Evolutionary conservation across 768 basidiomycete species (phyloP).

Genomic region (Phanerochaete carnosa): DNA sequence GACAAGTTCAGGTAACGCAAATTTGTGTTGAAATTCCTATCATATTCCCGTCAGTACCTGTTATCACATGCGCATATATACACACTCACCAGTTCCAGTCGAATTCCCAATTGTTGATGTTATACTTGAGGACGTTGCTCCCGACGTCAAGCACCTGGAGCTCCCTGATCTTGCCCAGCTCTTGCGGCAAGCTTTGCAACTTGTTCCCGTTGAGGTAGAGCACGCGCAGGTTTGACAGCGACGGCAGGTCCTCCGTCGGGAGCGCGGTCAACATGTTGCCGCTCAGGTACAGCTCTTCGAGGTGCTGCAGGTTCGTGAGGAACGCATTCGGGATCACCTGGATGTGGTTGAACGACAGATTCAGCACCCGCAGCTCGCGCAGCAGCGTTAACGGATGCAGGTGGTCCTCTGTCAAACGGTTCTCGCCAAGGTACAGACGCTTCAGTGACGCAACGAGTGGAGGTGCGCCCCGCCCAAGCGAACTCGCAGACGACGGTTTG

Average conservation of each 20-base stretch:
- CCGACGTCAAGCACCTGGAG: conserved; percentile 88
- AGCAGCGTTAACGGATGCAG: conserved; percentile 74
- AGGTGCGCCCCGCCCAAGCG: conserved; percentile 31
- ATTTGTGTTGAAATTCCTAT: conserved; percentile 94
- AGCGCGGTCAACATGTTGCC: conserved; percentile 92
- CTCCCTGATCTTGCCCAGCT: conserved; percentile 77
- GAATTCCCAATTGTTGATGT: conserved; percentile 97
- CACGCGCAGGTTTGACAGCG: conserved; percentile 61
- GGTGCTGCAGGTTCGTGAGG: conserved; percentile 61
- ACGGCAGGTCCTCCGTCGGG: conserved; percentile 84
- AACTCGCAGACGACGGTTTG: conserved; percentile 39
- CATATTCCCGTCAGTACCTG: not conserved
- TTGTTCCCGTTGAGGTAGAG: conserved; percentile 93
- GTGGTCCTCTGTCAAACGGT: conserved; percentile 76
- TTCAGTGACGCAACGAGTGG: conserved; percentile 72
- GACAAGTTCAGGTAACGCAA: conserved; percentile 94
- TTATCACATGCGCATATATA: not conserved
- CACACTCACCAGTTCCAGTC: conserved; percentile 94
- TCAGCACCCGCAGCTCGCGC: conserved; percentile 76
- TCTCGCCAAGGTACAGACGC: conserved; percentile 86
- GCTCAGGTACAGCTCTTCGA: conserved; percentile 89
- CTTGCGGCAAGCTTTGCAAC: conserved; percentile 88
- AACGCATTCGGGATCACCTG: conserved; percentile 81
- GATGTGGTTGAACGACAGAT: conserved; percentile 93
- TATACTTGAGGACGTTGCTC: conserved; percentile 92